Conservation (phyloP, 352 stramenopile genomes). For the Globisporangium polare region DNA sequence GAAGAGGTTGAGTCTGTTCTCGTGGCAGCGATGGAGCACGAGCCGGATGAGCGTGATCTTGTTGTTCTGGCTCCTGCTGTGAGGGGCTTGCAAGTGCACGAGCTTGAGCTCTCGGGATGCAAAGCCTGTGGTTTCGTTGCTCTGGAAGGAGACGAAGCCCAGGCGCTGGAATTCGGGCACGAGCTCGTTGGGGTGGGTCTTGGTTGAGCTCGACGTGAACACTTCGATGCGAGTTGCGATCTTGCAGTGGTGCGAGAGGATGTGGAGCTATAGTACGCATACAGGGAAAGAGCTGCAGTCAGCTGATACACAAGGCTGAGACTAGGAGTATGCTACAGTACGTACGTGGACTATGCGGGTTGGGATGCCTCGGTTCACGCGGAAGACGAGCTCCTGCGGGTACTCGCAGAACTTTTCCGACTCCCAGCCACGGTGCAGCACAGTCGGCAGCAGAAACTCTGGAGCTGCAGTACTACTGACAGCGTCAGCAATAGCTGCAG, state of each 20-base stretch:
- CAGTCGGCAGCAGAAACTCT: not conserved
- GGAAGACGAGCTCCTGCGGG: slow-evolving; percentile 50
- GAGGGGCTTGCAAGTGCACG: slow-evolving; percentile 21
- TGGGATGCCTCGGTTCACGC: slow-evolving; percentile 27
- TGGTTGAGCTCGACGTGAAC: slow-evolving; percentile 19
- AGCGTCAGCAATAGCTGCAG: too few relatives aligned
- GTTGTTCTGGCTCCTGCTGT: not conserved
- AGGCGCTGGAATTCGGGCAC: slow-evolving; percentile 28
- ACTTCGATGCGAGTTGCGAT: slow-evolving; percentile 49
- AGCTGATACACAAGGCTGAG: not conserved
- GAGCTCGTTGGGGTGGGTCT: not conserved
- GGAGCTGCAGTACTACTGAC: not conserved
- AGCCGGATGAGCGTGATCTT: slow-evolving; percentile 35
- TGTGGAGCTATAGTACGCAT: slow-evolving; percentile 17
- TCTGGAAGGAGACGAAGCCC: slow-evolving; percentile 36
- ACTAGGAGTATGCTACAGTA: slow-evolving; percentile 1
- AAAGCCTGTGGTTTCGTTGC: slow-evolving; percentile 20
- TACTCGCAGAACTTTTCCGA: slow-evolving; percentile 63
- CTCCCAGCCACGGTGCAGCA: slow-evolving; percentile 25
- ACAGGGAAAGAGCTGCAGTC: not conserved
- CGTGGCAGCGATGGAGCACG: slow-evolving; percentile 40
- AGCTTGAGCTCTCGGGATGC: slow-evolving; percentile 48
- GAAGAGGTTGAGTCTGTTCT: slow-evolving; percentile 40
- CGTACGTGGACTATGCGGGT: slow-evolving; percentile 17
- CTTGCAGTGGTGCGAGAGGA: slow-evolving; percentile 37